phyloP scores from a whole-genome alignment of 345 rosid species.

The Microcos paniculata region DNA sequence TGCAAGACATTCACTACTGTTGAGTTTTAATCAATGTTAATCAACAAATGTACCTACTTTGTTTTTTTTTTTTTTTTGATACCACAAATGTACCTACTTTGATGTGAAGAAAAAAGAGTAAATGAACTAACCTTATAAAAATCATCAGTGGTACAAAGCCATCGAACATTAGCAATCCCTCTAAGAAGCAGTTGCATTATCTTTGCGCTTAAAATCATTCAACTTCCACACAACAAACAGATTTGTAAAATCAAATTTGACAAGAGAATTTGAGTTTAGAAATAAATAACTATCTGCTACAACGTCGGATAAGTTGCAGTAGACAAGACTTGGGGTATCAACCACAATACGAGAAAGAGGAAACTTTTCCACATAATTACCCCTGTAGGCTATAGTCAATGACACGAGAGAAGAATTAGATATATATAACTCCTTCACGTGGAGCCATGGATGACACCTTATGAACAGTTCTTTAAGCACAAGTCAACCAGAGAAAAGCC shows the following conservation, averaged over 20 bases:
- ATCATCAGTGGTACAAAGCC: neutral
- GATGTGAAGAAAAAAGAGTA: neutral
- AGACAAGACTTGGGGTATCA: slow-evolving; percentile 3
- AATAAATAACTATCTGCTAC: neutral
- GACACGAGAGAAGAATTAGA: neutral
- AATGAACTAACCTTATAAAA: neutral
- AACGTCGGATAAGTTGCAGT: neutral
- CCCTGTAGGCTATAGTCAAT: neutral
- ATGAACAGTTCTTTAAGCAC: neutral
- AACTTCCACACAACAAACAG: no score
- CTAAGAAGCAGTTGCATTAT: no score
- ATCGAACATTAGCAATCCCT: neutral
- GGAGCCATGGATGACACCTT: accelerated
- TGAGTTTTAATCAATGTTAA: neutral
- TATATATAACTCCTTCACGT: neutral
- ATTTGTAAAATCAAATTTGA: neutral
- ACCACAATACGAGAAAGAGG: neutral
- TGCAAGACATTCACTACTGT: neutral
- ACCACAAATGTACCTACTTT: neutral
- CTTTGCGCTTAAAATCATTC: no score
- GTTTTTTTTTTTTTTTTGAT: no score
- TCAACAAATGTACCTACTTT: neutral
- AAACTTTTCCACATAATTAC: accelerated
- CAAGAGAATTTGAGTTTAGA: neutral
- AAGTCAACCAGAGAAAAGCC: neutral